Conservation (phyloP, 2,329 filamentous ascomycete species). For the Fusarium redolens region DNA sequence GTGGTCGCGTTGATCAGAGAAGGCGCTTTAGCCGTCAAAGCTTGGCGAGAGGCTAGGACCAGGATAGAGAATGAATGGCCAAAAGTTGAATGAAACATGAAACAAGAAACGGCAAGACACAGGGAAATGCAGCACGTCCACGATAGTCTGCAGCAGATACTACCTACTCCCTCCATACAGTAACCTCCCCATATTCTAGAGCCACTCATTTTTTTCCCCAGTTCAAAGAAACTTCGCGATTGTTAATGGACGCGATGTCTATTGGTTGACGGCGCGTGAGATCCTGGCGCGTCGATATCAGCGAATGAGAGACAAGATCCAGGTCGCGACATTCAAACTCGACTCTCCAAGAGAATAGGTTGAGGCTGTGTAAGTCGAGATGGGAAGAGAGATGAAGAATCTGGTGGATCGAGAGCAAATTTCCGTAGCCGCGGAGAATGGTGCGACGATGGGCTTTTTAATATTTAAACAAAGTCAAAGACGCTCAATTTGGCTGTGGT, state of each 20-base stretch:
- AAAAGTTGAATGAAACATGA: constrained; percentile 32
- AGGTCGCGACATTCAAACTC: constrained; percentile 8
- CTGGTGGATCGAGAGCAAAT: constrained; percentile 37
- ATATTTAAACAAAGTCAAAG: constrained; percentile 3
- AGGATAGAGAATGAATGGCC: constrained; percentile 29
- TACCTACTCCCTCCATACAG: neutral
- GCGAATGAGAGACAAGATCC: constrained; percentile 36
- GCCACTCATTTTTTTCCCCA: constrained; percentile 16
- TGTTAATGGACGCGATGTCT: constrained; percentile 20
- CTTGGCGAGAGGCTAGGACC: constrained; percentile 10
- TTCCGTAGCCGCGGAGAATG: constrained; percentile 42
- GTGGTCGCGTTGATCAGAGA: constrained; percentile 13
- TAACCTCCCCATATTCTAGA: constrained; percentile 16
- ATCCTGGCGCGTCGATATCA: constrained; percentile 38
- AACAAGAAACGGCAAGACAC: constrained; percentile 35
- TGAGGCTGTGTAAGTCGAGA: constrained; percentile 32
- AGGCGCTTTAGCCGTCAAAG: constrained; percentile 22
- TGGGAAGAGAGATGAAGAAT: constrained; percentile 5
- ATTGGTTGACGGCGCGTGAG: constrained; percentile 33
- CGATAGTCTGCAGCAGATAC: constrained; percentile 10
- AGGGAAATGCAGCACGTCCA: constrained; percentile 17
- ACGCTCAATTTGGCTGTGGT: neutral
- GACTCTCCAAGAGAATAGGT: neutral
- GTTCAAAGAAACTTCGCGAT: constrained; percentile 1
- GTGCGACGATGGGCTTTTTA: constrained; percentile 36